These are phyloP conservation scores for Vararia minispora DNA, from an alignment of 768 basidiomycete genomes.

Conservation along the genomic window DNA sequence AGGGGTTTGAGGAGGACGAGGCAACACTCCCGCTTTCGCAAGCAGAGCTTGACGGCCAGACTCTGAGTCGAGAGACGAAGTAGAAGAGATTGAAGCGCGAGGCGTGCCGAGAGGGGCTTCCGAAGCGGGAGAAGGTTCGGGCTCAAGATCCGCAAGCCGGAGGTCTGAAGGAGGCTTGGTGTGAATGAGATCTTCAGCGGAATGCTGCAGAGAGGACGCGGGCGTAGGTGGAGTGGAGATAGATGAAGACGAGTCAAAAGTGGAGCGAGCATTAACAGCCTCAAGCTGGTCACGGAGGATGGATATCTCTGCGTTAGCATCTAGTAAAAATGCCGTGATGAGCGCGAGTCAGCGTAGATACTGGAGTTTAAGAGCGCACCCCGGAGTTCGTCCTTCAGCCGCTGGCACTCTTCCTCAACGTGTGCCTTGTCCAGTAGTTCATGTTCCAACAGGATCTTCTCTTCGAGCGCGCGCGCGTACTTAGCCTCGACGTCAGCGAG, in stretches of 20 bases:
- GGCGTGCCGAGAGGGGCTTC: conserved; percentile 4
- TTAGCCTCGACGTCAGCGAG: conserved; percentile 78
- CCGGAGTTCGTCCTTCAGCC: conserved; percentile 86
- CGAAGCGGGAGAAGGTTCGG: too few relatives aligned
- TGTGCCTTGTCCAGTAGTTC: conserved; percentile 86
- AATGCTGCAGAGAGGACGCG: conserved; percentile 26
- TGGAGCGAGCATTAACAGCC: conserved; percentile 23
- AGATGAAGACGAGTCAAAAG: conserved; percentile 11
- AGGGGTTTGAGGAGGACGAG: conserved; percentile 28
- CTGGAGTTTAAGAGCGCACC: conserved; percentile 34
- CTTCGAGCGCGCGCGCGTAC: conserved; percentile 85
- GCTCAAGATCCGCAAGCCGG: conserved; percentile 44
- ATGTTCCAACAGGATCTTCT: conserved; percentile 95
- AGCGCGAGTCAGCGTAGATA: background rate
- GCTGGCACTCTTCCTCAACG: conserved; percentile 83
- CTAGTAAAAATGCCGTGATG: conserved; percentile 29
- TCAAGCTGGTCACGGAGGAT: conserved; percentile 71
- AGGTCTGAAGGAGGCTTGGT: conserved; percentile 52
- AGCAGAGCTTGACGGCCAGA: conserved; percentile 37
- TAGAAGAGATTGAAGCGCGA: conserved; percentile 8
- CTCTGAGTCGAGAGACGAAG: conserved; percentile 13
- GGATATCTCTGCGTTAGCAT: conserved; percentile 75
- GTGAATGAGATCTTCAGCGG: conserved; percentile 47
- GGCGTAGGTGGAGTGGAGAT: conserved; percentile 18
- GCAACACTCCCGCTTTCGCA: conserved; percentile 33